Evolutionary conservation across 225 moss, liverwort and hornwort species (phyloP).

Genomic region (Climacium dendroides): DNA sequence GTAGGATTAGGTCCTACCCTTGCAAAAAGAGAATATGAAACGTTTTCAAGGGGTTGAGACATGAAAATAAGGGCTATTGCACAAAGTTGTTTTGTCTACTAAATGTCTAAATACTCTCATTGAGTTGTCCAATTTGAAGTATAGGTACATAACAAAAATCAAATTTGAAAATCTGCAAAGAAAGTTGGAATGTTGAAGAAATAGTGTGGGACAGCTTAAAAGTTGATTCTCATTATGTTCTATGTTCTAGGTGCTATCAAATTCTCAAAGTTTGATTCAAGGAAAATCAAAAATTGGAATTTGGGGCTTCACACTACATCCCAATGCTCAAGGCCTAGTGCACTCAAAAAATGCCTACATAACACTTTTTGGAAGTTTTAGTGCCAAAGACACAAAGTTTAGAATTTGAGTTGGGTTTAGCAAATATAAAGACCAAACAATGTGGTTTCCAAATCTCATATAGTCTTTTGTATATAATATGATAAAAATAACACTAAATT

Average conservation of each 20-base stretch:
- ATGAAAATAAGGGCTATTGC: neutral
- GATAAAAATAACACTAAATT: neutral
- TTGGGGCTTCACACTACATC: accelerated
- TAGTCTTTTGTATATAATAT: neutral
- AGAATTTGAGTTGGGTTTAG: neutral
- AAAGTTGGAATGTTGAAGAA: accelerated
- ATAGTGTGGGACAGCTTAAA: neutral
- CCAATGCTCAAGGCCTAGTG: accelerated
- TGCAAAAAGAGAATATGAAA: neutral
- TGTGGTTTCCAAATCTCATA: accelerated
- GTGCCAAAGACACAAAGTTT: accelerated
- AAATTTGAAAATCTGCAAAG: neutral
- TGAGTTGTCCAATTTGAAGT: neutral
- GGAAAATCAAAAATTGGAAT: accelerated
- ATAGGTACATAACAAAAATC: neutral
- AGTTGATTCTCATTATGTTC: accelerated
- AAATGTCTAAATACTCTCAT: too few species aligned
- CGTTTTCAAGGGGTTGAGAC: neutral
- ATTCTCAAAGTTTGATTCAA: neutral
- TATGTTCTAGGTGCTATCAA: neutral
- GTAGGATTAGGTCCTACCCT: neutral
- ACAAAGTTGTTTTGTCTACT: neutral
- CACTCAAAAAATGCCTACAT: neutral
- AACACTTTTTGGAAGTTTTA: neutral
- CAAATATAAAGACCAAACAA: neutral